Evolutionary conservation across 148 eudicot species (phyloP), one percentile per base, ranked within the genome.

Genomic region (Suaeda aralocaspica): DNA sequence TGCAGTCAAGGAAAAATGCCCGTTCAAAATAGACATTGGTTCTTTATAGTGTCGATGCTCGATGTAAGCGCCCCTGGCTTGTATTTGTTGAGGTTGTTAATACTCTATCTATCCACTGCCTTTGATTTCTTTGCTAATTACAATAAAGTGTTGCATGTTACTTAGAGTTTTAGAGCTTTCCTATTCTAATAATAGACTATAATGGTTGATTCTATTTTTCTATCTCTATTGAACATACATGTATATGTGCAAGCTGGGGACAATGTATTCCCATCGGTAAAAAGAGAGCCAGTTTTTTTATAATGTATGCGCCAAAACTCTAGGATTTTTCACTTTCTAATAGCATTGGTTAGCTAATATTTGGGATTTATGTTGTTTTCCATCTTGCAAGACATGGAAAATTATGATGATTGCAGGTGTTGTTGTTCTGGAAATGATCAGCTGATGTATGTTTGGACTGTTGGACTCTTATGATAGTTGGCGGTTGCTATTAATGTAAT

Each of bases 381-480:
- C 28, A n/a, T 71, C 53, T 39, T 60, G 36, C 85, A 95, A 97
- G 99, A 95, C 84, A 95, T 95, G 58, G 71, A 94, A 70, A 97
- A 95, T 64, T 95, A 95, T 64, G 97, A 94, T 69, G 96, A 94
- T 85, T 89, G 86, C 48, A 88, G 99, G 79, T 89, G 83, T 78
- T 94, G 99, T 78, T 94, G 99, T 74, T 81, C 88, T 39, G 99
- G 96, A 48, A n/a, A n/a, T n/a, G n/a, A n/a, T n/a, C n/a, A n/a
- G 99, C 96, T 77, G 96, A 91, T 76, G 89, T 91, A 60, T 94
- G 99, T 69, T 76, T 82, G 60, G 85, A 89, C 45, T 94, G 99
- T 79, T 91, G 99, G 99, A 97, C 99, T 25, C 71, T 94, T 72
- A 89, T 94, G 99, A 94, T 97, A 39, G 88, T n/a, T n/a, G n/a